Evolutionary conservation across 2,329 filamentous ascomycete genomes (phyloP).

Genomic region (Hypoxylon sp.): DNA sequence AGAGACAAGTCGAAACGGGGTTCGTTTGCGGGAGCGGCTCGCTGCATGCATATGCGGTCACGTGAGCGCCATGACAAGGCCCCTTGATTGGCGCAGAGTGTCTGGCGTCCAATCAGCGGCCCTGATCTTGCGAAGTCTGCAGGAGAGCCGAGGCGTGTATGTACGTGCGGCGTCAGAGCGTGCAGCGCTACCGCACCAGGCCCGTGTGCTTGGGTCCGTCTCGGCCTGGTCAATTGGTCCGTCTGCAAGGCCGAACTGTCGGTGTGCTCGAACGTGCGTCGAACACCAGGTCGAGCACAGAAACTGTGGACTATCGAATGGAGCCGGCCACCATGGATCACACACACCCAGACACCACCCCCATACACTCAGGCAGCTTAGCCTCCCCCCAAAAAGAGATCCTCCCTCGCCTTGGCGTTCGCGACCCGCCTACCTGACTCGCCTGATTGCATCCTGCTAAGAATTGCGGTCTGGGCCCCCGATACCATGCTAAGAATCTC

Average conservation of each 20-base stretch:
- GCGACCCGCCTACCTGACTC: conserved; percentile 29
- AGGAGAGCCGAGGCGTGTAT: too few relatives aligned
- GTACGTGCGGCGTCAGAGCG: too few relatives aligned
- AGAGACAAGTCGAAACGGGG: conserved; percentile 39
- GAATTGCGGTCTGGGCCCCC: conserved; percentile 33
- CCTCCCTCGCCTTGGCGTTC: conserved; percentile 25
- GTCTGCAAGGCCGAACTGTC: conserved; percentile 26
- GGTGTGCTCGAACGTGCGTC: conserved; percentile 31
- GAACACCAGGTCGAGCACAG: conserved; percentile 22
- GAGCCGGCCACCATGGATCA: neutral
- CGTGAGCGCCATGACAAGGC: conserved; percentile 35
- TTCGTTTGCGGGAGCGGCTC: conserved; percentile 43
- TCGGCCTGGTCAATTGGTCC: conserved; percentile 12
- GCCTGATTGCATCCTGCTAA: conserved; percentile 31
- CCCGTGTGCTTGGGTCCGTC: conserved; percentile 33
- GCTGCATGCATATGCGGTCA: conserved; percentile 45
- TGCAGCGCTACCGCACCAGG: conserved; percentile 22
- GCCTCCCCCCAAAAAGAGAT: conserved; percentile 27
- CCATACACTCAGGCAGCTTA: too few relatives aligned
- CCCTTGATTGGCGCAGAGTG: conserved; percentile 24
- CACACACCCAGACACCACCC: too few relatives aligned
- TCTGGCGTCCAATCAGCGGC: conserved; percentile 24
- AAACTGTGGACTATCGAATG: neutral
- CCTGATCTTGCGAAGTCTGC: conserved; percentile 1
- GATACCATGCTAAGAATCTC: neutral